Base-by-base conservation (phyloP, 345 rosid species). In the Sonneratia caseolaris region DNA sequence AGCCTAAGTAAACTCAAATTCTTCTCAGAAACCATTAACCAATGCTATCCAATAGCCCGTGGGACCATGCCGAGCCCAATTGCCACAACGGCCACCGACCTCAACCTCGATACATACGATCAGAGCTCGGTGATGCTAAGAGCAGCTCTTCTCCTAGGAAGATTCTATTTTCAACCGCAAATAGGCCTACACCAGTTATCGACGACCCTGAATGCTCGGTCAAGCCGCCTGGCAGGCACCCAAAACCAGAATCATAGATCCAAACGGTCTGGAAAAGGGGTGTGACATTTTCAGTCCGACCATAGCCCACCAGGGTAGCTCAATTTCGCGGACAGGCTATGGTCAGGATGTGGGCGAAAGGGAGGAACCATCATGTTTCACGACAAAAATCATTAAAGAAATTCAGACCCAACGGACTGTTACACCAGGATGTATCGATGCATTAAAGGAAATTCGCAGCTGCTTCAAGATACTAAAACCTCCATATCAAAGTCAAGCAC, bases 241-340 rank as follows among this genome's bases (percentile, higher is more conserved):
- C 62, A 35, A 70, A 19, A 49, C 37, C 53, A 61, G n/a, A 9
- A 22, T 32, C 24, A 14, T 11, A 16, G 79, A 75, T 10, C 75
- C 65, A 1, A 6, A 35, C 24, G 18, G 55, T 15, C 37, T 18
- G 21, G 45, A 9, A 14, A 36, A 36, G 43, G 43, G 37, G 22
- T 59, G 32, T 22, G 67, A 38, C 51, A 65, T 27, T 27, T 27
- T 27, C 32, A 27, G 32, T 27, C 32, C 32, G 49, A 45, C 12
- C 12, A 7, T 10, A 45, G 37, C 86, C 49, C 13, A 45, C 13
- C 24, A 9, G 69, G 69, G 18, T 83, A 85, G 24, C 78, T 93
- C 24, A 88, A 91, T 70, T 88, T 88, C 87, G 82, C 87, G 43
- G 97, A 91, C 68, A 95, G 96, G 43, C 53, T 89, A 72, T 82